Percentiles rank a stretch among this genome's conserved stretches.
Evolutionary conservation across 2,329 filamentous ascomycete genomes (phyloP).

Genomic region (Penicillium occitanis): DNA sequence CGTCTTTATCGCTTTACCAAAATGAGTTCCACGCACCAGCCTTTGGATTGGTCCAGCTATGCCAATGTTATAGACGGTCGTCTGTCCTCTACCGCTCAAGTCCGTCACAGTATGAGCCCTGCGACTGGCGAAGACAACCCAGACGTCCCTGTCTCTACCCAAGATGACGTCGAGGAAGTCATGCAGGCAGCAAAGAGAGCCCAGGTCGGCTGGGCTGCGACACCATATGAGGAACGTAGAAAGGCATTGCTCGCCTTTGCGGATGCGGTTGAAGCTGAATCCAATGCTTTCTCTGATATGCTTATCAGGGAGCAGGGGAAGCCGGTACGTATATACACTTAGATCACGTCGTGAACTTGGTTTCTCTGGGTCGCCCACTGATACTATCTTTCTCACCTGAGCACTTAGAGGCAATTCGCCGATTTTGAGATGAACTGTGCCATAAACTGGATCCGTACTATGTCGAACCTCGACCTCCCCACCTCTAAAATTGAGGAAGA

Average conservation of each 20-base stretch:
- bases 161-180: background rate
- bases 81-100: background rate
- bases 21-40: background rate
- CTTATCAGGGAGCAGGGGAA: background rate
- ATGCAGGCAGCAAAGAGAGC: background rate
- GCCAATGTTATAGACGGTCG: background rate
- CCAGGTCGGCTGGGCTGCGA: background rate
- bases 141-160: background rate
- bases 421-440: background rate
- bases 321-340: background rate
- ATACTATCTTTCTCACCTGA: background rate
- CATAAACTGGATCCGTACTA: background rate
- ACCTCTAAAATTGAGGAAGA: conserved; percentile 25
- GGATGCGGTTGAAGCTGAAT: background rate
- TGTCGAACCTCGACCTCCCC: background rate
- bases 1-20: background rate
- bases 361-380: background rate
- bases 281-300: background rate
- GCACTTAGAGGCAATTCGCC: background rate
- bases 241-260: background rate
- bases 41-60: background rate
- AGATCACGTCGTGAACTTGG: too few species aligned
- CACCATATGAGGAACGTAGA: background rate
- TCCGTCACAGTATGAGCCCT: background rate
- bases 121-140: background rate